Evolutionary conservation across 441 rosid species (phyloP).

Genomic region (Gossypium aridum): DNA sequence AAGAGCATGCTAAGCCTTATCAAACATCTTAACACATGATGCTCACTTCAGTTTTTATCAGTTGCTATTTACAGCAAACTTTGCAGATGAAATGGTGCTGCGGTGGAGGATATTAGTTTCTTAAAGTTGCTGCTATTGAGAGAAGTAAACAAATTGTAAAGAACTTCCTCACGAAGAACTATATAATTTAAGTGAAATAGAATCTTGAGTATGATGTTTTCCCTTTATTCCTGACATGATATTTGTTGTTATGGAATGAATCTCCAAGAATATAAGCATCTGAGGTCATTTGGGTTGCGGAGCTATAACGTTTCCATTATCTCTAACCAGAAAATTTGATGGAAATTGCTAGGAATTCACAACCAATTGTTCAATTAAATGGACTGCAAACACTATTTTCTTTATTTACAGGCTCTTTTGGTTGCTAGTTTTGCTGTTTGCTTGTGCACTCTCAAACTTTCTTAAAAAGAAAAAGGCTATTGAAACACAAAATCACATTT

Average conservation of each 20-base stretch:
- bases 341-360: slow-evolving; percentile 1
- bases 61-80: not conserved
- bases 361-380: not conserved
- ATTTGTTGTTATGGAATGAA: not conserved
- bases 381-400: not conserved
- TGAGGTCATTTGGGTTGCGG: not conserved
- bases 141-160: not conserved
- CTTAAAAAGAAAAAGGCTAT: not conserved
- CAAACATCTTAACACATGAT: not conserved
- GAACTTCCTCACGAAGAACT: not conserved
- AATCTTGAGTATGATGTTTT: not conserved
- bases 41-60: not conserved
- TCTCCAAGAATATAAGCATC: not conserved
- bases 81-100: slow-evolving; percentile 7
- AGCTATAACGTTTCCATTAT: not conserved
- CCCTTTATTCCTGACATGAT: not conserved
- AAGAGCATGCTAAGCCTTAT: not conserved
- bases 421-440: not conserved
- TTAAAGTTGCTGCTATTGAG: slow-evolving; percentile 2
- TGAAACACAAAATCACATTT: not conserved
- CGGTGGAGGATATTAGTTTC: not conserved
- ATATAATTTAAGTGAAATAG: not conserved
- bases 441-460: slow-evolving; percentile 1
- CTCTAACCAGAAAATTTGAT: not conserved
- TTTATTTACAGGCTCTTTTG: not conserved